Evolutionary conservation across 176 grass and related monocot species (phyloP), one percentile per base, ranked within the genome.

Genomic region (Musa schizocarpa): DNA sequence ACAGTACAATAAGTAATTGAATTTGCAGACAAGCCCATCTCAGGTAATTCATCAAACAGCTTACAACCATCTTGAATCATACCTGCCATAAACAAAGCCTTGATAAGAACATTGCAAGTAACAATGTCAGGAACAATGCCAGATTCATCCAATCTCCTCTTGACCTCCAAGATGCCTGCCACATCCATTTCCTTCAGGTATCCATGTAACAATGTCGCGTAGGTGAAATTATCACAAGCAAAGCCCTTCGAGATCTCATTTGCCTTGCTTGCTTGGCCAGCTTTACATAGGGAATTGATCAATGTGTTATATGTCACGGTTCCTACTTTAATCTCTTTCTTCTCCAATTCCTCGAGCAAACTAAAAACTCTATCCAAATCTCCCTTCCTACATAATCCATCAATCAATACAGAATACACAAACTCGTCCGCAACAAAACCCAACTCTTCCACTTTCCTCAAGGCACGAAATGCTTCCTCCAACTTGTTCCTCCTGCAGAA

Each of bases 281-380:
- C 83, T 81, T 92, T 96, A 24, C 89, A 96, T 10, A 96, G 75
- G 78, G 87, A 85, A 81, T 90, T 92, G 79, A 96, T 90, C 76
- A 96, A 24, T 14, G 83, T 23, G 50, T 92, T 92, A 61, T 90
- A 90, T 55, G 83, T 77, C 69, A 87, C 73, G 73, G 43, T 79
- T 21, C 87, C 85, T 74, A 63, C 54, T 68, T 84, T 86, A 64
- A 86, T 57, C 54, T 81, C 89, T 50, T 92, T 96, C 59, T 74
- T 70, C 49, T 86, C 83, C 81, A 91, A 85, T 87, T 87, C 84
- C 52, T 68, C 67, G 8, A 96, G 77, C 50, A 96, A 83, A 63
- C 65, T 82, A 66, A 96, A 83, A 72, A 82, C 82, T 65, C 72
- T 80, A 72, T 74, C 83, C 65, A 96, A 83, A 62, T 96, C 65